A percentile compares a stretch with the other conserved stretches of the same genome.
These are phyloP conservation scores for Neurospora crassa DNA, from an alignment of 2,329 filamentous ascomycete genomes.

Conservation along the genomic window DNA sequence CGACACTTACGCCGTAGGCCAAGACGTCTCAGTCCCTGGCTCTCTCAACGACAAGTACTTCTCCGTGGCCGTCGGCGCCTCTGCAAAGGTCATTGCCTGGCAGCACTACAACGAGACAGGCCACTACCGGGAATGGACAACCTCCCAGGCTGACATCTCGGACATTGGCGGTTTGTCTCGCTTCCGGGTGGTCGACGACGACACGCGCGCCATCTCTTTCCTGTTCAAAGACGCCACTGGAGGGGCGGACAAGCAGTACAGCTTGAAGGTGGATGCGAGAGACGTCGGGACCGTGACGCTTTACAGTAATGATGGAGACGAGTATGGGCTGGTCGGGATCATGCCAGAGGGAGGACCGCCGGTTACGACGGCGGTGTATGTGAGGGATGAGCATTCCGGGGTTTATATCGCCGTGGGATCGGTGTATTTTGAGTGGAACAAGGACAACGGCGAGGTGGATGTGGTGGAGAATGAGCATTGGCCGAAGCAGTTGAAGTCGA, in stretches of 20 bases:
- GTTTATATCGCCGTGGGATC: background rate
- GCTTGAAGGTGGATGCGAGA: constrained; percentile 2
- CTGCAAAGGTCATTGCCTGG: constrained; percentile 4
- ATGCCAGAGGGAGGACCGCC: constrained; percentile 1
- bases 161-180: constrained; percentile 1
- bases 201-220: constrained; percentile 3
- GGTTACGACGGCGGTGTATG: constrained; percentile 1
- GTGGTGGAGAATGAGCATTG: constrained; percentile 2
- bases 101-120: constrained; percentile 2
- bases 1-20: background rate
- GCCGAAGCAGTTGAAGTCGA: constrained; percentile 1
- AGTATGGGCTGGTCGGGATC: background rate
- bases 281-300: constrained; percentile 1
- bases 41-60: constrained; percentile 5
- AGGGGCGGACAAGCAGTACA: background rate
- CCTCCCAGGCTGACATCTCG: background rate
- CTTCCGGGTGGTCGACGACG: background rate
- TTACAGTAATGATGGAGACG: background rate
- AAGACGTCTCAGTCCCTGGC: background rate
- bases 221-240: constrained; percentile 1
- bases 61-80: constrained; percentile 1
- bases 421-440: constrained; percentile 4
- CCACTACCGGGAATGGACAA: constrained; percentile 1
- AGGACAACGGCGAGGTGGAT: background rate
- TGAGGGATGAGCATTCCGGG: background rate